phyloP scores from a whole-genome alignment of 495 filamentous ascomycete species.

The Hypomontagnella monticulosa region DNA sequence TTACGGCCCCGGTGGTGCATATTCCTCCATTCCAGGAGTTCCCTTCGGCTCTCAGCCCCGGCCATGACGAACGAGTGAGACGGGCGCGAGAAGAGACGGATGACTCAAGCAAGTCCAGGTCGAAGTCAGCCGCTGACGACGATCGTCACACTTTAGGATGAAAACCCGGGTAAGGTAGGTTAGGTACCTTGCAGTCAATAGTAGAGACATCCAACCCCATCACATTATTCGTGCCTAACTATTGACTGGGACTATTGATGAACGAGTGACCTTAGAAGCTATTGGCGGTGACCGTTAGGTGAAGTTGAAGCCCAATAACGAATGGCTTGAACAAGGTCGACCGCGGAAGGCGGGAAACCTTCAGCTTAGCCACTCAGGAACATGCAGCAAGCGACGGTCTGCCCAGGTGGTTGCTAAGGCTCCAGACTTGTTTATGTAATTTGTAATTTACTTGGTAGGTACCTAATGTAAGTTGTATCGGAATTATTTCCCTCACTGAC shows the following conservation, averaged over 20 bases:
- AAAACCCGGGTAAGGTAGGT: constrained; percentile 19
- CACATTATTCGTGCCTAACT: constrained; percentile 21
- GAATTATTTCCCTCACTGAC: no score
- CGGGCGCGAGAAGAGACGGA: not conserved
- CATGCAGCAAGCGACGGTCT: not conserved
- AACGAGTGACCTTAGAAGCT: not conserved
- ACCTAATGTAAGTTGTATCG: not conserved
- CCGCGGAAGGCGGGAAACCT: constrained; percentile 9
- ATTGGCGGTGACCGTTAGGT: constrained; percentile 1
- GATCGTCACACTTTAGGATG: constrained; percentile 10
- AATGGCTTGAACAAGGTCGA: not conserved
- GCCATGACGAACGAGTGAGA: constrained; percentile 17
- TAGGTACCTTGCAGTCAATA: constrained; percentile 9
- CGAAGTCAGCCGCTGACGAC: not conserved
- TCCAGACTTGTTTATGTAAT: not conserved
- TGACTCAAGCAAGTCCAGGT: not conserved
- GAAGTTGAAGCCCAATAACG: constrained; percentile 13
- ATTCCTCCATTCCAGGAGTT: constrained; percentile 34
- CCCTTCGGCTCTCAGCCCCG: constrained; percentile 21
- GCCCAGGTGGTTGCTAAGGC: no score
- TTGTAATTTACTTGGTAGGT: not conserved
- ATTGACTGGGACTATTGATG: not conserved
- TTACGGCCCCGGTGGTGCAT: constrained; percentile 41
- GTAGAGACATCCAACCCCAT: constrained; percentile 14
- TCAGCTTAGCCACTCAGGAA: constrained; percentile 26